These are phyloP conservation scores for Trichoderma simmonsii DNA, from an alignment of 2,329 filamentous ascomycete species.

Conservation along the genomic window DNA sequence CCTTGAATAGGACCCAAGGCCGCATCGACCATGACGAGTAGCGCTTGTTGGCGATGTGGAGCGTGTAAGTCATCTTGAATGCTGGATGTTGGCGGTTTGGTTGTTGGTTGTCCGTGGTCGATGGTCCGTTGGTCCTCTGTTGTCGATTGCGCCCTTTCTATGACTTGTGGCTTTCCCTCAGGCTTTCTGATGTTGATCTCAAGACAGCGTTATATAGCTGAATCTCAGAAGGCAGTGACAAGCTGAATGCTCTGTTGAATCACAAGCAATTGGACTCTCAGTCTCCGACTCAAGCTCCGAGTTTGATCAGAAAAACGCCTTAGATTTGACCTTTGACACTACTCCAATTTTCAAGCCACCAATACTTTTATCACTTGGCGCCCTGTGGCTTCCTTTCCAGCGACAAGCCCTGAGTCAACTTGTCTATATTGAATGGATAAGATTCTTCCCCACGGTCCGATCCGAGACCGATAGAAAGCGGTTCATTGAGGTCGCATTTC, in stretches of 20 bases:
- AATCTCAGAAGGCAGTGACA: not conserved
- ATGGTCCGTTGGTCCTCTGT: not conserved
- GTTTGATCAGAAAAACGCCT: not conserved
- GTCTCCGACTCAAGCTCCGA: not conserved
- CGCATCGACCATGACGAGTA: slow-evolving; percentile 48
- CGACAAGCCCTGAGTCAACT: not conserved
- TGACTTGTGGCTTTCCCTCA: not conserved
- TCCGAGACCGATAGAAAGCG: not conserved
- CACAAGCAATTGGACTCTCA: not conserved
- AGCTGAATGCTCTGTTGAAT: not conserved
- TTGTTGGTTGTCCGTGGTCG: not conserved
- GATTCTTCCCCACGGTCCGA: not conserved
- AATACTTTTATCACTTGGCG: not conserved
- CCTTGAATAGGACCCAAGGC: slow-evolving; percentile 44
- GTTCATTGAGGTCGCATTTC: not conserved
- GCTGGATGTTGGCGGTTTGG: not conserved
- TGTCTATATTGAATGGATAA: not conserved
- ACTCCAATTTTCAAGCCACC: slow-evolving; percentile 11
- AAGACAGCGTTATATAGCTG: not conserved
- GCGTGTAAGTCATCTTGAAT: slow-evolving; percentile 28
- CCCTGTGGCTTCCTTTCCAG: not conserved
- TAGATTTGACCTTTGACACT: not conserved
- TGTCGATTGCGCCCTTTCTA: not conserved
- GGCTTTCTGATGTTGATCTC: not conserved
- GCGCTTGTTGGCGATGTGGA: slow-evolving; percentile 44